Evolutionary conservation across 1,284 basidiomycete species (phyloP), one percentile per base, ranked within the genome.

Genomic region (Cutaneotrichosporon dermatis): DNA sequence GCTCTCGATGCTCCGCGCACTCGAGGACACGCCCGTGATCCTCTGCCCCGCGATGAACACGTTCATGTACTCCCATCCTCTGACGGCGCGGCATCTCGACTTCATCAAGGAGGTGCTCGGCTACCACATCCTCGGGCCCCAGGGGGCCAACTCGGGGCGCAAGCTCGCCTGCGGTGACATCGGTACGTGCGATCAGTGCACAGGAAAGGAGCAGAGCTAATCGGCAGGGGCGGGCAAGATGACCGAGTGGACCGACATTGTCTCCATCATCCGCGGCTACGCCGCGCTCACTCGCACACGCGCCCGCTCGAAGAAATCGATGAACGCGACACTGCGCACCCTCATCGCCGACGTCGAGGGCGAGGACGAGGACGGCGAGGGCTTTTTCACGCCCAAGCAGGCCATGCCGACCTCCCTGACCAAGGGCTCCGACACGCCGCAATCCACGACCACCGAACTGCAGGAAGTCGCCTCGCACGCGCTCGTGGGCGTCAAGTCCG

Each of bases 21-120:
- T 96, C 0, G 81, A 88, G 7, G 82, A 82, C 2, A 95, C 89
- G 0, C 88, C 89, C 2, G 92, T 90, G 13, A 89, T 88, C 68
- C 78, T 98, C 37, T 98, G 94, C 70, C 96, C 95, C 3, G 95
- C 96, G 0, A 99, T 98, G 95, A 99, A 99, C 76, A 98, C 94
- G 5, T 81, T 90, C 66, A 99, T 99, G 95, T 98, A 90, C 73
- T 83, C 89, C 64, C 93, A 99, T 71, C 92, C 92, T n/a, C 81
- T 98, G 40, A 98, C 95, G 0, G 82, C 83, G 2, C 84, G 87
- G 61, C 95, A 99, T 68, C 74, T 97, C 35, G 82, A 83, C 10
- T 72, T 88, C 46, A 82, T 93, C 2, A 81, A 81, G 35, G 86
- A 92, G 1, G 83, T 88, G 45, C 82, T 97, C 13, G 83, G 84